A percentile compares a stretch with the other conserved stretches of the same genome.
phyloP scores from a whole-genome alignment of 1,139 yeast species.

The Debaryomyces sp. region DNA sequence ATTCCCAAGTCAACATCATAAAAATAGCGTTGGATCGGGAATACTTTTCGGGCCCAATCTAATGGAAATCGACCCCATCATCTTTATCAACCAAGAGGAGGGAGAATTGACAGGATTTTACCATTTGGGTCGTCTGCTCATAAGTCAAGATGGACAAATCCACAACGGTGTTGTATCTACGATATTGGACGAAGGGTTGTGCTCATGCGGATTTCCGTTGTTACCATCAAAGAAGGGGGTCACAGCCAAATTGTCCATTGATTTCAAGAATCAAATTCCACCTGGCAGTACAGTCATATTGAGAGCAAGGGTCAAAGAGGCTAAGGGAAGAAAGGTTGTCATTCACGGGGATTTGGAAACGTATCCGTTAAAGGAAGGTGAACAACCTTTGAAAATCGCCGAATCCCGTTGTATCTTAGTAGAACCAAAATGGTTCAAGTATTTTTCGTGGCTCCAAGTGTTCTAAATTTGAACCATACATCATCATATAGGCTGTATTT shows the following conservation, averaged over 20 bases:
- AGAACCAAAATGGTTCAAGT: slow-evolving; percentile 81
- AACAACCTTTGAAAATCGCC: slow-evolving; percentile 47
- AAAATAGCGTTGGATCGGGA: slow-evolving; percentile 68
- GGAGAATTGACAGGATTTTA: slow-evolving; percentile 62
- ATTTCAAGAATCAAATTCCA: slow-evolving; percentile 66
- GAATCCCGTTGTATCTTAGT: slow-evolving; percentile 65
- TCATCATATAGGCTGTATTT: not conserved
- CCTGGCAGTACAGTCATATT: slow-evolving; percentile 70
- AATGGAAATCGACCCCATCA: slow-evolving; percentile 68
- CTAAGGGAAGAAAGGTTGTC: slow-evolving; percentile 79
- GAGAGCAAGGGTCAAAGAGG: slow-evolving; percentile 65
- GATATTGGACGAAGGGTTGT: slow-evolving; percentile 81
- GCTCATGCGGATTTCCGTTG: slow-evolving; percentile 82
- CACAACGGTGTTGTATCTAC: slow-evolving; percentile 90
- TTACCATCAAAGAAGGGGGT: slow-evolving; percentile 91
- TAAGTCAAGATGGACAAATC: slow-evolving; percentile 71
- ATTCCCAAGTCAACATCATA: slow-evolving; percentile 63
- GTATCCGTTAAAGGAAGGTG: slow-evolving; percentile 29
- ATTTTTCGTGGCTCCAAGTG: slow-evolving; percentile 59
- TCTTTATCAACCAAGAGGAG: slow-evolving; percentile 48
- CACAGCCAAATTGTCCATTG: slow-evolving; percentile 73
- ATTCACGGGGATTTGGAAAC: slow-evolving; percentile 67
- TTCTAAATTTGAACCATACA: slow-evolving; percentile 10
- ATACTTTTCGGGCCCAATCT: slow-evolving; percentile 62
- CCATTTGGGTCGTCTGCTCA: slow-evolving; percentile 68